Evolutionary conservation across 495 filamentous ascomycete species (phyloP), one percentile per base, ranked within the genome.

Genomic region (Alectoria sarmentosa): DNA sequence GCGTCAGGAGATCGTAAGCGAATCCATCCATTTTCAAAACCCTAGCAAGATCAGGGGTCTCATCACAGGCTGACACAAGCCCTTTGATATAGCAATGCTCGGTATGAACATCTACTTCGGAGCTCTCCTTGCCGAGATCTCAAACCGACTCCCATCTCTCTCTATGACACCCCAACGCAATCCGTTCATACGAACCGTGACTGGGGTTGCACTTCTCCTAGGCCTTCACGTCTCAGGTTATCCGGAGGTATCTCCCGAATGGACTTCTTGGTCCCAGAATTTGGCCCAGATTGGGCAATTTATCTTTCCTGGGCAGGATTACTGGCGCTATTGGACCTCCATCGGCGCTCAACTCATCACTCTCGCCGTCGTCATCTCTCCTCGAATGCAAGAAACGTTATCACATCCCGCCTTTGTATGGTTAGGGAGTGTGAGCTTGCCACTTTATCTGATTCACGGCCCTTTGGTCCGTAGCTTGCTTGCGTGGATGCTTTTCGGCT

Each of bases 101-200:
- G 66, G 61, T 15, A 67, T 64, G 60, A 69, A 66, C 39, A 56
- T 67, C 36, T 65, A 58, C 41, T 44, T 60, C 62, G 86, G 85
- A 44, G 82, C 83, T 66, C 80, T 88, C 71, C 76, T 89, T n/a
- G 81, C 79, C 66, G 86, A 89, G 66, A 69, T 87, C 34, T 81
- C 84, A 32, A 82, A 75, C 73, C 62, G 77, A 7, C 76, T 61
- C 44, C 26, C 30, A 5, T 52, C 57, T 19, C 48, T 37, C 61
- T 2, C 32, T 1, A 36, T 34, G 17, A 36, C 28, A 14, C n/a
- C 32, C 46, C 64, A 57, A 38, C 58, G 39, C 3, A n/a, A 38
- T 38, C 58, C 48, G 23, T 21, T 58, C 13, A 32, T 56, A 30
- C 61, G 79, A n/a, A 72, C 74, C 41, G 58, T 81, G 39, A 67